Evolutionary conservation across 129 eudicot genomes (phyloP), one percentile per base, ranked within the genome.

Genomic region (Lactuca saligna): DNA sequence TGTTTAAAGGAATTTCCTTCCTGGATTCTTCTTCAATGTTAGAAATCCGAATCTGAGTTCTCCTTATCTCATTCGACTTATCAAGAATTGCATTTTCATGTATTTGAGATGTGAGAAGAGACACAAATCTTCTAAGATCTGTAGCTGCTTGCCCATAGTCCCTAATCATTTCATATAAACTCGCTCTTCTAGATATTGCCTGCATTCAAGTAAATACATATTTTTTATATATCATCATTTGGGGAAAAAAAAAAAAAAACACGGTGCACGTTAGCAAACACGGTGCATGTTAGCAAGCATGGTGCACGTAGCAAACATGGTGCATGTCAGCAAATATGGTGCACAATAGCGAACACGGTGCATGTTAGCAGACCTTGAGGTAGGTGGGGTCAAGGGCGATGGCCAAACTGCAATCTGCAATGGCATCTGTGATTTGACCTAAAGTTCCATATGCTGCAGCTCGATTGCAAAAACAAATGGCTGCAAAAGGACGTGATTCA

Each of bases 371-470:
- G 68, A 91, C 98, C 96, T 92, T 92, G 68, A 72, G 57, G 71
- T 92, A 89, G 60, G 54, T 87, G 54, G 83, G 83, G 78, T 92
- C 90, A 12, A 92, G 96, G 38, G 98, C 98, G 15, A 89, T 86
- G 32, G 98, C 95, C 42, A 92, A 65, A 74, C 87, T 86, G 88
- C 98, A 92, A 79, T 92, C 98, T 13, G 98, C 95, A 74, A 92
- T 82, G 61, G 98, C 98, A 75, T 92, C 91, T 64, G 81, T 33
- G 59, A 86, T 76, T 80, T 89, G 96, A 59, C 86, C 91, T 85
- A 85, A 67, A 46, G 86, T 87, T 61, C 84, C 82, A 76, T 86
- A 89, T 29, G 98, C 92, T 53, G 98, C 96, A 56, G 98, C 98
- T 53, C 98, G 95, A 64, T 92, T 92, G 72, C 96, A 85, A 39